These are phyloP conservation scores for Boletus reticuloceps DNA, from an alignment of 768 basidiomycete species.

Conservation along the genomic window DNA sequence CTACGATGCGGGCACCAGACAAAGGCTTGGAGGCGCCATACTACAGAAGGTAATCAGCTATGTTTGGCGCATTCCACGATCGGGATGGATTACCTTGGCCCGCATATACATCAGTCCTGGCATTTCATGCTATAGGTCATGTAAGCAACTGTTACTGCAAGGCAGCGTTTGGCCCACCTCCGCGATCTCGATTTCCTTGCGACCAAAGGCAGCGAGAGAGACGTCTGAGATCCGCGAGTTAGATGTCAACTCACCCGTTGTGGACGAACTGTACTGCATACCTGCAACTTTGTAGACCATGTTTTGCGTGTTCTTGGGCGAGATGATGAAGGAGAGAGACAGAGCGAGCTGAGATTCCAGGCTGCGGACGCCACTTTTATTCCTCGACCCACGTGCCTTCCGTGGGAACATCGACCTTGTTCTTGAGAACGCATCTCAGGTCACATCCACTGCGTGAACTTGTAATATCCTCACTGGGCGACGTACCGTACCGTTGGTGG, in stretches of 20 bases:
- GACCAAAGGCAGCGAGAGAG: constrained; percentile 98
- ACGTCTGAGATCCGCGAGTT: constrained; percentile 52
- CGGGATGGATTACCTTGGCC: constrained; percentile 57
- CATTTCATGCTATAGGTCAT: constrained; percentile 72
- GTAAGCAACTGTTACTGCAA: constrained; percentile 13
- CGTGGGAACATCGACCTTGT: constrained; percentile 24
- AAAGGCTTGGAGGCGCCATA: constrained; percentile 80
- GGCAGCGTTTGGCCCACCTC: constrained; percentile 59
- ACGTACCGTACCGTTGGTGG: neutral
- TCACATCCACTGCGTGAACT: neutral
- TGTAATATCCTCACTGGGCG: neutral
- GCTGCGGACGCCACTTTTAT: constrained; percentile 30
- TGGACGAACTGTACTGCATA: constrained; percentile 27
- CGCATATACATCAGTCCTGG: constrained; percentile 94
- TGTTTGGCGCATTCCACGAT: neutral
- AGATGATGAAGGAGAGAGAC: constrained; percentile 26
- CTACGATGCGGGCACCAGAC: constrained; percentile 93
- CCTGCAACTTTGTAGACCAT: constrained; percentile 94
- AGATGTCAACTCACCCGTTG: neutral
- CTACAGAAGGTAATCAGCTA: constrained; percentile 39
- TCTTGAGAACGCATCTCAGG: constrained; percentile 11
- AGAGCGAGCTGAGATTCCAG: constrained; percentile 15
- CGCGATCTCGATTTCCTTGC: constrained; percentile 99
- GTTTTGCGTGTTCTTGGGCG: constrained; percentile 15
- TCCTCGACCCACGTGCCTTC: constrained; percentile 24